A percentile compares a stretch with the other conserved stretches of the same genome.
Conservation (phyloP, 306 rosid species). For the Quercus wislizeni region DNA sequence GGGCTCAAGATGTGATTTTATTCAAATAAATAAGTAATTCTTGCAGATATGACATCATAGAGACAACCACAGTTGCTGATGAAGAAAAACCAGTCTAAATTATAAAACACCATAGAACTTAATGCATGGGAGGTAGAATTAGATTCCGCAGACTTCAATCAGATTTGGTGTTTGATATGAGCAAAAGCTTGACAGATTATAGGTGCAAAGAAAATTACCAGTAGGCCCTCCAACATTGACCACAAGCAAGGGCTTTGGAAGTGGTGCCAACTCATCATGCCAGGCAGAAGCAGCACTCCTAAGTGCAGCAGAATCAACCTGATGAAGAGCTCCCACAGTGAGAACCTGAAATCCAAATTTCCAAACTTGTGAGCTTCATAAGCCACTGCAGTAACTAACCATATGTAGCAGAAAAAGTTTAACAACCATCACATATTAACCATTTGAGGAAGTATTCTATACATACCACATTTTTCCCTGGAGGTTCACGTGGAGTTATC, state of each 20-base stretch:
- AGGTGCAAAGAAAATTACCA: constrained; percentile 40
- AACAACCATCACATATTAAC: neutral
- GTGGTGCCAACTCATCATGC: constrained; percentile 64
- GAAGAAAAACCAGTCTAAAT: neutral
- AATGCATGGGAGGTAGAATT: neutral
- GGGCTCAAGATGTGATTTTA: neutral
- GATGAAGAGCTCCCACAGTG: constrained; percentile 94
- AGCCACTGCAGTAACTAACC: constrained; percentile 8
- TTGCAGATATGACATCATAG: constrained; percentile 1
- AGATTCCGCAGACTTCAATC: constrained; percentile 1
- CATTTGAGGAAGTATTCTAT: constrained; percentile 16
- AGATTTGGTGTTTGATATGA: neutral
- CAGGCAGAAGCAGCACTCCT: constrained; percentile 73
- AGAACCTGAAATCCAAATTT: constrained; percentile 53
- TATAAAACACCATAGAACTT: neutral
- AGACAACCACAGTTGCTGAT: constrained; percentile 8
- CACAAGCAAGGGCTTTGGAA: constrained; percentile 86
- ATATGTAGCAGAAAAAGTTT: neutral
- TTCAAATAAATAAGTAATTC: neutral
- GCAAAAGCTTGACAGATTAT: neutral
- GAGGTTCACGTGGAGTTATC: constrained; percentile 88
- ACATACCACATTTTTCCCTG: constrained; percentile 77
- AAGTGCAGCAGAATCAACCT: constrained; percentile 71
- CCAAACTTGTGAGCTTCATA: constrained; percentile 23
- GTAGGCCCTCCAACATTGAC: constrained; percentile 88